Conservation (phyloP, 1,284 basidiomycete species). For the Austropuccinia psidii region DNA sequence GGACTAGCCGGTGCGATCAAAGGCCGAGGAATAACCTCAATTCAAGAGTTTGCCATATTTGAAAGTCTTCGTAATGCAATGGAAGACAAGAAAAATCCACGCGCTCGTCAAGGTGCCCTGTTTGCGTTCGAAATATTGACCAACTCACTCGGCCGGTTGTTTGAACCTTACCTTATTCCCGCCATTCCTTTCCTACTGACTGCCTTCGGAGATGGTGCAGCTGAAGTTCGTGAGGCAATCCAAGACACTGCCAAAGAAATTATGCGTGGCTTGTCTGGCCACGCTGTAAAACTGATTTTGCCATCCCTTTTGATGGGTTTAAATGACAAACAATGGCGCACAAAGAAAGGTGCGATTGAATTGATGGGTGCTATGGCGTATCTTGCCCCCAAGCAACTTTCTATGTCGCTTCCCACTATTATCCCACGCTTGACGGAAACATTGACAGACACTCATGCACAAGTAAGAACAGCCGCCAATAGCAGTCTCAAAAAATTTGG, state of each 20-base stretch:
- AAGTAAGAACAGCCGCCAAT: constrained; percentile 88
- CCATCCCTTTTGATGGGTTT: constrained; percentile 82
- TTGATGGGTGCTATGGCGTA: constrained; percentile 95
- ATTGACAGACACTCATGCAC: constrained; percentile 92
- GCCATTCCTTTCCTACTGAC: constrained; percentile 78
- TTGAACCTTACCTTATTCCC: constrained; percentile 85
- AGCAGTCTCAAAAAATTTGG: constrained; percentile 95
- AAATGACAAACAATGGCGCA: constrained; percentile 68
- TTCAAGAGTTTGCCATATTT: constrained; percentile 78
- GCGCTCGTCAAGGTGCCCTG: constrained; percentile 84
- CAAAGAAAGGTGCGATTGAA: constrained; percentile 37
- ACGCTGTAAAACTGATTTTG: constrained; percentile 89
- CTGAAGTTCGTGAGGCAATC: constrained; percentile 89
- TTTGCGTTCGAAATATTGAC: constrained; percentile 92
- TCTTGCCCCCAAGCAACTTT: constrained; percentile 90
- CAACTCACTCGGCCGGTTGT: constrained; percentile 72
- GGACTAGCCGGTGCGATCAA: constrained; percentile 87
- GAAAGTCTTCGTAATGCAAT: constrained; percentile 65
- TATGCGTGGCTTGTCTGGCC: constrained; percentile 65
- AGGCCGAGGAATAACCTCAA: constrained; percentile 73
- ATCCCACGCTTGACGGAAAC: constrained; percentile 92
- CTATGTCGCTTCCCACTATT: constrained; percentile 88
- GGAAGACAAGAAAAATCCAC: constrained; percentile 81
- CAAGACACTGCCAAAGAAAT: constrained; percentile 87
- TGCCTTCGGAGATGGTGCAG: constrained; percentile 79